Percentiles rank a stretch among this genome's conserved stretches.
Conservation (phyloP, 2,329 filamentous ascomycete genomes). For the Colletotrichum endophyticum region DNA sequence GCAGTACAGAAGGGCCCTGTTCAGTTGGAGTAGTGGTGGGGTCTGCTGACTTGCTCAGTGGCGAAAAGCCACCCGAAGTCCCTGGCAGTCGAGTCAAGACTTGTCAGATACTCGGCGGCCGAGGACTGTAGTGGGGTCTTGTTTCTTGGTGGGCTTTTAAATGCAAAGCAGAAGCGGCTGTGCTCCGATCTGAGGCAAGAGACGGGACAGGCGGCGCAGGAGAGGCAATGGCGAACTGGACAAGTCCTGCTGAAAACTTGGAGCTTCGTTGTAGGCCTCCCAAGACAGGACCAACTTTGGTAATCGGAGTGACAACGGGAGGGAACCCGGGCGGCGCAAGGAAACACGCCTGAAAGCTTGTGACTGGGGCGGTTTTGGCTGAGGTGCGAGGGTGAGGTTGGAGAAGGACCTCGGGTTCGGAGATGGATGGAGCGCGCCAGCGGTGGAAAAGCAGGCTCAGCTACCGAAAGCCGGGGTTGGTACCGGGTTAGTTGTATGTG, state of each 20-base stretch:
- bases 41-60: slow-evolving; percentile 22
- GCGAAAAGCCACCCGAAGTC: slow-evolving; percentile 20
- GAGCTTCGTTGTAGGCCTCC: not conserved
- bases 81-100: slow-evolving; percentile 21
- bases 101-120: slow-evolving; percentile 20
- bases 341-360: slow-evolving; percentile 7
- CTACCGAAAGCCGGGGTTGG: slow-evolving; percentile 18
- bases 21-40: slow-evolving; percentile 21
- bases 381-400: not conserved
- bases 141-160: slow-evolving; percentile 9
- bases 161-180: slow-evolving; percentile 14
- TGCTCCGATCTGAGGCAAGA: slow-evolving; percentile 4
- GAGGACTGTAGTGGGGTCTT: slow-evolving; percentile 9
- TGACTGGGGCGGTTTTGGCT: slow-evolving; percentile 3
- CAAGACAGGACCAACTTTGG: not conserved
- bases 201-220: not conserved
- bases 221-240: not conserved
- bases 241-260: not conserved
- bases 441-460: not conserved
- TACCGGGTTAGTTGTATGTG: not conserved
- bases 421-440: slow-evolving; percentile 9
- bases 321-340: slow-evolving; percentile 8
- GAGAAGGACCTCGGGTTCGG: slow-evolving; percentile 10
- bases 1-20: slow-evolving; percentile 19
- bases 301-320: not conserved